These are phyloP conservation scores for Eimeria necatrix DNA, from an alignment of 169 alveolate genomes.

Conservation along the genomic window DNA sequence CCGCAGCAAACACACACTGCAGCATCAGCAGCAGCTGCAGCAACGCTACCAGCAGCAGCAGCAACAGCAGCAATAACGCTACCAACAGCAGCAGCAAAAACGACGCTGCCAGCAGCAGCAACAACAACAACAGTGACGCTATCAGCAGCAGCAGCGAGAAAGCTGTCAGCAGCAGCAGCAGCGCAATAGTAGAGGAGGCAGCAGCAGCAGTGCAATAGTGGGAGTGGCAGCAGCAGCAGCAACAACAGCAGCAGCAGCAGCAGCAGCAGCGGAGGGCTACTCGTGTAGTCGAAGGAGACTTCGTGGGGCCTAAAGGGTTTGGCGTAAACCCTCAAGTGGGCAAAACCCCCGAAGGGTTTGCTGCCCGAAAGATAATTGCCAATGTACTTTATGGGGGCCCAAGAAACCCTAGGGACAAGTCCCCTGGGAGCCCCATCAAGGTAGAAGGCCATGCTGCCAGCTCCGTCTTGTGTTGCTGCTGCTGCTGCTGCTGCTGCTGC, in stretches of 20 bases:
- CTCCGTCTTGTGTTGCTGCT: not conserved
- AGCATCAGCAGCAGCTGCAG: constrained; percentile 15
- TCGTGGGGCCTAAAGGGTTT: constrained; percentile 21
- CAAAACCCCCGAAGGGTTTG: constrained; percentile 25
- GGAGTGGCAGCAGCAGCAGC: not conserved
- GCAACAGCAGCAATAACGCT: not conserved
- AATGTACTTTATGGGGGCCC: constrained; percentile 23
- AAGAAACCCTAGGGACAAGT: constrained; percentile 19
- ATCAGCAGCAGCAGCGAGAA: no score
- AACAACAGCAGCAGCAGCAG: not conserved
- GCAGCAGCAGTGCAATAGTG: no score
- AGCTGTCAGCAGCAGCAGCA: no score
- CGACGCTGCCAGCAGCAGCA: no score
- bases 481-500: constrained; percentile 50
- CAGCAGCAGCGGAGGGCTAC: not conserved
- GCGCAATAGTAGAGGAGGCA: no score
- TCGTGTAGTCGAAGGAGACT: constrained; percentile 33
- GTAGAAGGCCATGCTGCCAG: constrained; percentile 18
- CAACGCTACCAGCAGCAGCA: not conserved
- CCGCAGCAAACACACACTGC: not conserved
- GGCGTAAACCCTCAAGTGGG: constrained; percentile 23
- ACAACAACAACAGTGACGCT: no score
- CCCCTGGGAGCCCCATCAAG: constrained; percentile 58
- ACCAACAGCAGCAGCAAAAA: no score
- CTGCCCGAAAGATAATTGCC: constrained; percentile 1